A percentile compares a stretch with the other conserved stretches of the same genome.
phyloP scores from a whole-genome alignment of 169 alveolate species.

The Miamiensis avidus region DNA sequence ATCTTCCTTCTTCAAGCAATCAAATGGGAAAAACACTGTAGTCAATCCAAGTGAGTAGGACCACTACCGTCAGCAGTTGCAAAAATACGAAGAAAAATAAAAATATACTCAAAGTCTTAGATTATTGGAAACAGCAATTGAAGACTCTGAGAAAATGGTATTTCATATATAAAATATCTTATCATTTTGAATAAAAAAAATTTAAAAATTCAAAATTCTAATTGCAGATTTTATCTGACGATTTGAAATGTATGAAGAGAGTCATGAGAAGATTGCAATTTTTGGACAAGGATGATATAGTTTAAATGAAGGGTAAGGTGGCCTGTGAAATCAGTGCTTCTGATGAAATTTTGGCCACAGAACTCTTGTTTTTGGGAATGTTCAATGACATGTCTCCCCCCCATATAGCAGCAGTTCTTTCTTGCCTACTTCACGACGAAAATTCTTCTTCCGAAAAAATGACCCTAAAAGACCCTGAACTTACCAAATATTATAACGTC shows the following conservation, averaged over 20 bases:
- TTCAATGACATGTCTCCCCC: constrained; percentile 93
- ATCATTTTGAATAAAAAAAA: not conserved
- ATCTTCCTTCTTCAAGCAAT: not conserved
- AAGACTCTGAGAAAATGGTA: constrained; percentile 48
- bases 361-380: constrained; percentile 91
- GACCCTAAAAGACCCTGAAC: constrained; percentile 43
- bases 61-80: too few relatives aligned
- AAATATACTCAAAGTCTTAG: constrained; percentile 31
- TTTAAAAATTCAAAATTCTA: not conserved
- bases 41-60: too few relatives aligned
- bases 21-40: too few relatives aligned
- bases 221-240: constrained; percentile 54
- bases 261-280: constrained; percentile 93
- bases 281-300: constrained; percentile 90
- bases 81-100: constrained; percentile 34
- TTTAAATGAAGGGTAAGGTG: constrained; percentile 94
- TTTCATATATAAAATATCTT: constrained; percentile 7
- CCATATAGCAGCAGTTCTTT: constrained; percentile 93
- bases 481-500: constrained; percentile 49
- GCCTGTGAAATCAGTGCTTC: constrained; percentile 98
- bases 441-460: constrained; percentile 56
- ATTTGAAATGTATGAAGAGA: constrained; percentile 93
- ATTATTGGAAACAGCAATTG: constrained; percentile 42
- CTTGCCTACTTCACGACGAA: constrained; percentile 95
- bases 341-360: constrained; percentile 98